These are phyloP conservation scores for Kazachstania psychrophila DNA, from an alignment of 805 yeast species.

Conservation along the genomic window DNA sequence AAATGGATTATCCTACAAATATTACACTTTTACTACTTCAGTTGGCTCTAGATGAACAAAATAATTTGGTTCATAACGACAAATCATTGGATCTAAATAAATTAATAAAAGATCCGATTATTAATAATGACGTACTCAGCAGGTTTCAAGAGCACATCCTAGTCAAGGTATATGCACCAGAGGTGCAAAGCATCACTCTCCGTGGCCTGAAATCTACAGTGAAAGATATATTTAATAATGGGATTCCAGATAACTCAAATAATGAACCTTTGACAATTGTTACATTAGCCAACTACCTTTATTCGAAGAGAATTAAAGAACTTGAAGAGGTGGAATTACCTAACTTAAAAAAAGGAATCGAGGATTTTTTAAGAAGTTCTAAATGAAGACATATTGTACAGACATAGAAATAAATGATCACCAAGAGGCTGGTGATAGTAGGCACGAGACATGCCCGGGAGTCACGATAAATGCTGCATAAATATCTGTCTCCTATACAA, in stretches of 20 bases:
- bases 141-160: conserved; percentile 19
- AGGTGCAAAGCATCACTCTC: conserved; percentile 13
- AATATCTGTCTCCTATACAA: too few species aligned
- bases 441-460: too few species aligned
- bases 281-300: conserved; percentile 24
- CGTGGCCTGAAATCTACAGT: conserved; percentile 18
- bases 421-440: too few species aligned
- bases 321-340: conserved; percentile 19
- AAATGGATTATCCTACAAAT: conserved; percentile 14
- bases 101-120: conserved; percentile 19
- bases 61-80: conserved; percentile 15
- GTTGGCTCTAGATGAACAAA: conserved; percentile 23
- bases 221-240: conserved; percentile 15
- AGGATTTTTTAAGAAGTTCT: not conserved
- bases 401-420: too few species aligned
- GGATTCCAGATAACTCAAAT: conserved; percentile 5
- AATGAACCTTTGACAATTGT: conserved; percentile 14
- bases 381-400: not conserved
- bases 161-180: conserved; percentile 20
- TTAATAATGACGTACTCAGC: conserved; percentile 16
- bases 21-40: conserved; percentile 23
- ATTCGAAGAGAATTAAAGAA: conserved; percentile 17
- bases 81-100: conserved; percentile 11
- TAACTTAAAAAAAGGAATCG: conserved; percentile 6
- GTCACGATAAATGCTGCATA: too few species aligned